A percentile compares a stretch with the other conserved stretches of the same genome.
Conservation (phyloP, 495 filamentous ascomycete genomes). For the Chaetomidium leptoderma region DNA sequence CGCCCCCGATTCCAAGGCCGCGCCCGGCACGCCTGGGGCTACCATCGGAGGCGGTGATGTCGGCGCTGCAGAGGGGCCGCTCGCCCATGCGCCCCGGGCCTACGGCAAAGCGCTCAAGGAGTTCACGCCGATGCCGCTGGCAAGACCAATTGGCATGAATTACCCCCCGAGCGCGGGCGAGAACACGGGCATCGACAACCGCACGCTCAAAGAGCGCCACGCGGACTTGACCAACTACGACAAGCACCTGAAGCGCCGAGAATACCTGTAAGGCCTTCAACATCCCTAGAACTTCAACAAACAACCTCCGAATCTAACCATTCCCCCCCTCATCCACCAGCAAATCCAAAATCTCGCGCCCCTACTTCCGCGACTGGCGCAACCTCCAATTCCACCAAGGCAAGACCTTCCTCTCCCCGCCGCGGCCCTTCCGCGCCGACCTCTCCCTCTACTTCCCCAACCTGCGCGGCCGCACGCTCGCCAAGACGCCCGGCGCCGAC, state of each 20-base stretch:
- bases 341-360: slow-evolving; percentile 60
- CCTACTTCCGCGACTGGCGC: slow-evolving; percentile 91
- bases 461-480: slow-evolving; percentile 70
- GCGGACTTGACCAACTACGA: slow-evolving; percentile 83
- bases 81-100: slow-evolving; percentile 48
- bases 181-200: slow-evolving; percentile 70
- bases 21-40: slow-evolving; percentile 4
- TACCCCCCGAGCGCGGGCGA: slow-evolving; percentile 69
- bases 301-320: too few species aligned
- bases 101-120: slow-evolving; percentile 54
- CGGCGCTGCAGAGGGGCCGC: slow-evolving; percentile 26
- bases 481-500: slow-evolving; percentile 29
- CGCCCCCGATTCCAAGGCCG: slow-evolving; percentile 2
- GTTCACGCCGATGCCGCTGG: slow-evolving; percentile 64
- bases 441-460: slow-evolving; percentile 91
- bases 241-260: slow-evolving; percentile 67
- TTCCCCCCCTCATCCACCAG: slow-evolving; percentile 24
- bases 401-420: slow-evolving; percentile 81
- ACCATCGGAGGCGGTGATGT: slow-evolving; percentile 1
- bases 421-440: slow-evolving; percentile 67
- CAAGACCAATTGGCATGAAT: slow-evolving; percentile 74
- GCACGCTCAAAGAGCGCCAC: slow-evolving; percentile 61
- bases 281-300: not conserved
- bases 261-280: slow-evolving; percentile 57
- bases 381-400: slow-evolving; percentile 77